phyloP scores from a whole-genome alignment of 1,284 basidiomycete genomes.

The Kwoniella shivajii region DNA sequence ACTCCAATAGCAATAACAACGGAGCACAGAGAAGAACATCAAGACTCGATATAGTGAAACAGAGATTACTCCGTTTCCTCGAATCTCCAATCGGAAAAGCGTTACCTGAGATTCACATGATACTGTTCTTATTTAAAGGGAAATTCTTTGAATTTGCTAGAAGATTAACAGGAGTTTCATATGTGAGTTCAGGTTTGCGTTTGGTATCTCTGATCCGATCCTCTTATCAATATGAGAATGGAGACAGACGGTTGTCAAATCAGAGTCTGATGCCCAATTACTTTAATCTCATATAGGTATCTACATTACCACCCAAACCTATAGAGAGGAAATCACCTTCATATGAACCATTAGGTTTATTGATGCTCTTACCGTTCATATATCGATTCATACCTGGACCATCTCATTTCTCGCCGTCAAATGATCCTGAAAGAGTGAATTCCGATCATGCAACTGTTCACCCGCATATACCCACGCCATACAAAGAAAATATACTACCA shows the following conservation, averaged over 20 bases:
- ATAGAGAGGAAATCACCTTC: constrained; percentile 74
- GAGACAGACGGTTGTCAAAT: not conserved
- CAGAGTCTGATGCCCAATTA: not conserved
- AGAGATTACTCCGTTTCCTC: constrained; percentile 22
- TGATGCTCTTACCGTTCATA: constrained; percentile 70
- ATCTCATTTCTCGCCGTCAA: not conserved
- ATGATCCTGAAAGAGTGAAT: no score
- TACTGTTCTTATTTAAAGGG: constrained; percentile 77
- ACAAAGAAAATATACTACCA: constrained; percentile 14
- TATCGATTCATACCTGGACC: constrained; percentile 57
- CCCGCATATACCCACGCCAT: not conserved
- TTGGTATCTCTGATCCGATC: no score
- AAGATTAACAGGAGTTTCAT: constrained; percentile 69
- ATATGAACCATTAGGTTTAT: constrained; percentile 78
- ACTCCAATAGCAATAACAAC: no score
- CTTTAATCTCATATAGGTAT: constrained; percentile 60
- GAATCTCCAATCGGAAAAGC: constrained; percentile 41
- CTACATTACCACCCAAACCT: constrained; percentile 63
- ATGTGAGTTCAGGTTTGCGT: constrained; percentile 60
- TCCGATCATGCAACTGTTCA: not conserved
- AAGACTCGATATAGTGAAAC: constrained; percentile 4
- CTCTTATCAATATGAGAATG: no score
- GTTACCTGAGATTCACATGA: constrained; percentile 70
- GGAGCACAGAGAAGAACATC: not conserved
- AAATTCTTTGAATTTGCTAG: constrained; percentile 74